Conservation (phyloP, 1,139 yeast species). For the Saccharomyces hybrid region DNA sequence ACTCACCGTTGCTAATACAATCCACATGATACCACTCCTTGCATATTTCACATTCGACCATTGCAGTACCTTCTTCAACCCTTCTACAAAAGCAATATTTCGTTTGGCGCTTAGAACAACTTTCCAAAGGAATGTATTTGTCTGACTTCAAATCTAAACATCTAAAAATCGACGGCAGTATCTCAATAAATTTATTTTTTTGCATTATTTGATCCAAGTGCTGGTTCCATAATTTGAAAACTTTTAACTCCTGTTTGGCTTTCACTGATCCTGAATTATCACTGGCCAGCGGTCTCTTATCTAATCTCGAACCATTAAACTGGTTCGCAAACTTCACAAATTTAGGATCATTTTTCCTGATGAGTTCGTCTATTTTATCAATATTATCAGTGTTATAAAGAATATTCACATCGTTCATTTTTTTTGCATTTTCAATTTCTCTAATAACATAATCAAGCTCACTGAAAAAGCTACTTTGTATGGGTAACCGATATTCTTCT, state of each 20-base stretch:
- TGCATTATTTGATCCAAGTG: conserved; percentile 37
- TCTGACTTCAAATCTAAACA: conserved; percentile 36
- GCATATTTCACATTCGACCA: conserved; percentile 77
- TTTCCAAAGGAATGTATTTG: conserved; percentile 22
- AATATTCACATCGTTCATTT: conserved; percentile 23
- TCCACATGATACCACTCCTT: conserved; percentile 74
- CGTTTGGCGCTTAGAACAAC: conserved; percentile 16
- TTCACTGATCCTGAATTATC: neutral
- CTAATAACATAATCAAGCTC: conserved; percentile 17
- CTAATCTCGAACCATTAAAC: conserved; percentile 5
- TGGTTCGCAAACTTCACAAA: neutral
- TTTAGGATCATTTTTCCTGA: neutral
- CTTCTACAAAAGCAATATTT: conserved; percentile 66
- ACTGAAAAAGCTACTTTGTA: conserved; percentile 15
- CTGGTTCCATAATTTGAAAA: conserved; percentile 42
- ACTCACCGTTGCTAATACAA: conserved; percentile 47
- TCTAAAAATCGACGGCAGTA: conserved; percentile 29
- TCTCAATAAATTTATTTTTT: conserved; percentile 26
- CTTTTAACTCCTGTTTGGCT: conserved; percentile 8
- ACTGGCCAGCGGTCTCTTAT: neutral
- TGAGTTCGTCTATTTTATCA: neutral
- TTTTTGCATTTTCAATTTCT: conserved; percentile 25
- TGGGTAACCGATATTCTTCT: conserved; percentile 21
- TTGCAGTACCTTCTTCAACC: conserved; percentile 53
- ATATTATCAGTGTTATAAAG: neutral